phyloP scores from a whole-genome alignment of 1,284 basidiomycete genomes.

The Puccinia sorghi region DNA sequence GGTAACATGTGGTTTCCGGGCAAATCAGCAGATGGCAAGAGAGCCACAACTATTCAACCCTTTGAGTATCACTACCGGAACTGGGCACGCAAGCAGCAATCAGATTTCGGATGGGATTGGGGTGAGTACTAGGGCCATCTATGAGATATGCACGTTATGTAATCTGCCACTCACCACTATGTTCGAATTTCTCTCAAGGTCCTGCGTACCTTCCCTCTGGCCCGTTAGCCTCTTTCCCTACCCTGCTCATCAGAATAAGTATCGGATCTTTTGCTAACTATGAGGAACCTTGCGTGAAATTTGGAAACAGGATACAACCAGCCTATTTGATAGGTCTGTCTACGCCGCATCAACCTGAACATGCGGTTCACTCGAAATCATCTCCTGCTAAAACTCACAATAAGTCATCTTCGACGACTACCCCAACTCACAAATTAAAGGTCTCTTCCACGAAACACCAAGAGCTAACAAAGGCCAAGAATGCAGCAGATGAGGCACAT shows the following conservation, averaged over 20 bases:
- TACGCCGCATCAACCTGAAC: not conserved
- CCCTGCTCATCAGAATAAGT: not conserved
- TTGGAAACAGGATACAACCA: conserved; percentile 16
- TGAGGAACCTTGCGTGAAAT: not conserved
- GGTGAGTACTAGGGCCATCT: conserved; percentile 41
- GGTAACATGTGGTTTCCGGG: conserved; percentile 37
- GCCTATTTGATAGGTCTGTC: conserved; percentile 45
- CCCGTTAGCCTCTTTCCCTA: conserved; percentile 26
- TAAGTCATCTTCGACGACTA: not conserved
- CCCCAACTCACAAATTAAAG: not conserved
- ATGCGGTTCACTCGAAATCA: not conserved
- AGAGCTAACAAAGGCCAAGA: not conserved
- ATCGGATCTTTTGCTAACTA: not conserved
- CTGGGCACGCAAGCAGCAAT: conserved; percentile 55
- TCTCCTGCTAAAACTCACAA: not conserved
- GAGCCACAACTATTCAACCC: not conserved
- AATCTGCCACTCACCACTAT: not conserved
- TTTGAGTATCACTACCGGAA: conserved; percentile 55
- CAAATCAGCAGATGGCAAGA: not conserved
- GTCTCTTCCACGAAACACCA: not conserved
- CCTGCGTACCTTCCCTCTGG: conserved; percentile 45
- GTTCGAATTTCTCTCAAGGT: conserved; percentile 10
- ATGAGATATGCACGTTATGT: not conserved
- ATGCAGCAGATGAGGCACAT: not conserved
- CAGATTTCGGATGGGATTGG: conserved; percentile 57